Conservation (phyloP, 1,139 yeast genomes). For the Yamadazyma triangularis region DNA sequence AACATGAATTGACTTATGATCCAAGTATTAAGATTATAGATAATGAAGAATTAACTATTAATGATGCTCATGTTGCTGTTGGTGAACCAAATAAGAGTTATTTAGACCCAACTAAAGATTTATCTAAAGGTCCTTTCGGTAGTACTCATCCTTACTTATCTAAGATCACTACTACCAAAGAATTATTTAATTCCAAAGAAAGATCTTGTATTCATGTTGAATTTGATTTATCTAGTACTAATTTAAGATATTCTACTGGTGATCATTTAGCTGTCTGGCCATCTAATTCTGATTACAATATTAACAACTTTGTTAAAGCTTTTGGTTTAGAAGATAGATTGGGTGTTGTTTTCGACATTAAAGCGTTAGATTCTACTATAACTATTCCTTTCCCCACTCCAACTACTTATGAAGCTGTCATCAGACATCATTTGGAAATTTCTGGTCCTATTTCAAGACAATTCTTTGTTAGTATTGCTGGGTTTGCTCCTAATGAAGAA, state of each 20-base stretch:
- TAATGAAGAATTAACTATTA: conserved; percentile 20
- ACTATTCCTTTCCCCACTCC: conserved; percentile 82
- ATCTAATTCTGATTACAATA: conserved; percentile 76
- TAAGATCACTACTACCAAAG: conserved; percentile 55
- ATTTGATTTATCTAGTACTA: conserved; percentile 71
- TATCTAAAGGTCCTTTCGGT: conserved; percentile 74
- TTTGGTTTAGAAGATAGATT: conserved; percentile 56
- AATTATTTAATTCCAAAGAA: conserved; percentile 60
- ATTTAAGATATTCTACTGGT: conserved; percentile 86
- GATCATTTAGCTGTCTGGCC: conserved; percentile 97
- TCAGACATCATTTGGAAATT: conserved; percentile 86
- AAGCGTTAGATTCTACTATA: conserved; percentile 71
- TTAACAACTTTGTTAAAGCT: conserved; percentile 57
- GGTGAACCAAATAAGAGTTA: conserved; percentile 85
- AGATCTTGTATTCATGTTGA: conserved; percentile 91
- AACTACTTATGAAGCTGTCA: conserved; percentile 80
- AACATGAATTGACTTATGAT: conserved; percentile 72
- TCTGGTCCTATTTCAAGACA: conserved; percentile 94
- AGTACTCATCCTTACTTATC: conserved; percentile 83
- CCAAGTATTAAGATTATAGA: conserved; percentile 58
- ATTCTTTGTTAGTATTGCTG: conserved; percentile 68
- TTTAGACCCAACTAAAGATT: conserved; percentile 32
- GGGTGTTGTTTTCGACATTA: conserved; percentile 58
- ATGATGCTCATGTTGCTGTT: conserved; percentile 49
- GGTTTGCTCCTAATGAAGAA: conserved; percentile 72